A percentile compares a stretch with the other conserved stretches of the same genome.
Conservation (phyloP, 1,139 yeast genomes). For the Hyphopichia buzzinii region DNA sequence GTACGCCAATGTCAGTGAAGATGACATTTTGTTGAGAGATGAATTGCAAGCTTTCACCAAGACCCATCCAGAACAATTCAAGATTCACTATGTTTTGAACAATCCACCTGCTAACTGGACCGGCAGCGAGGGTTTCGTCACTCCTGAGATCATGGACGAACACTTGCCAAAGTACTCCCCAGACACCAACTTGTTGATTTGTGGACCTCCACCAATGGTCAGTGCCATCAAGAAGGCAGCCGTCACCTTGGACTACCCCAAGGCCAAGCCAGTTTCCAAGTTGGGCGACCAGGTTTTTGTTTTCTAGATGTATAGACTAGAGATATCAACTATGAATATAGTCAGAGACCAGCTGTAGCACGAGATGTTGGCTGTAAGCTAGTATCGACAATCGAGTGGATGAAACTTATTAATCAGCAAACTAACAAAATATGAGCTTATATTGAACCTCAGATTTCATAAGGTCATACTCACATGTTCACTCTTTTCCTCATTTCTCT, state of each 20-base stretch:
- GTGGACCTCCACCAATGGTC: conserved; percentile 91
- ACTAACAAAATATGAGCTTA: too few species aligned
- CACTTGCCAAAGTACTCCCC: conserved; percentile 60
- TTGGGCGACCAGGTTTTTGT: conserved; percentile 91
- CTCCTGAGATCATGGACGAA: conserved; percentile 61
- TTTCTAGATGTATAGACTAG: too few species aligned
- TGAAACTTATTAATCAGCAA: too few species aligned
- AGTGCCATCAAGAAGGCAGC: conserved; percentile 86
- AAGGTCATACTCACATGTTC: too few species aligned
- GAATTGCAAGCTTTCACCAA: conserved; percentile 69
- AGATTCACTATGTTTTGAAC: conserved; percentile 79
- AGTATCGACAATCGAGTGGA: too few species aligned
- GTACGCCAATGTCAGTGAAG: conserved; percentile 75
- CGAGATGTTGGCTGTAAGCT: too few species aligned
- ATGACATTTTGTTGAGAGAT: conserved; percentile 73
- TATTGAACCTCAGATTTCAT: too few species aligned
- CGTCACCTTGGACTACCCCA: conserved; percentile 70
- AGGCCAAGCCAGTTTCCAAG: conserved; percentile 89
- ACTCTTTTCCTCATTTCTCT: too few species aligned
- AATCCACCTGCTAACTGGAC: conserved; percentile 51
- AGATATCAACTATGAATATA: too few species aligned
- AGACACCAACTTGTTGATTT: conserved; percentile 71
- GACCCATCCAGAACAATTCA: conserved; percentile 72
- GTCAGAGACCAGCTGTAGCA: too few species aligned
- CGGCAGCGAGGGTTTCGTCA: conserved; percentile 62